Base-by-base conservation (phyloP, 371 early-diverging fungal species). In the Blakeslea trispora region DNA sequence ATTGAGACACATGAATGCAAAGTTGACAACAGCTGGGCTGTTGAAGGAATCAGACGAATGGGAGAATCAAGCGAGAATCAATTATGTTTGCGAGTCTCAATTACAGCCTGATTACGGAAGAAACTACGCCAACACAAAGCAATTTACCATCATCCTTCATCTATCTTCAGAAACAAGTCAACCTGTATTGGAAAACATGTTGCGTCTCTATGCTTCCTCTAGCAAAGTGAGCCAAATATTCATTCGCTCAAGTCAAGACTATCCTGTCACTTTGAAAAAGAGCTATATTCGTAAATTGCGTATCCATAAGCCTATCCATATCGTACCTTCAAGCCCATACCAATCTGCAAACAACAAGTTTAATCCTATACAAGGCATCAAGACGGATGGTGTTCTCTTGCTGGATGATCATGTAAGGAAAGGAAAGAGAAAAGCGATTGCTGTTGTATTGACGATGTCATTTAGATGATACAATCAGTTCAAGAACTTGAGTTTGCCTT, bases 351-450 rank as follows among this genome's bases (percentile, higher is more conserved):
- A 75, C 53, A 61, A 52, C 32, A 42, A 53, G 18, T 69, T 67
- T 47, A 64, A 73, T 50, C 71, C 75, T 17, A 57, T 72, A 24
- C 55, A 59, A 23, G 52, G 52, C 5, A 35, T 74, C 6, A 45
- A 19, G 3, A 72, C 74, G 0, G 35, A 43, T 5, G 47, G 59
- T 15, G 64, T 74, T 0, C 61, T 56, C 50, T 28, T 74, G 11
- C 32, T 42, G n/a, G 72, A 74, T 51, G 63, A 49, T 24, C 63
- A 64, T 54, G 63, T 73, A 66, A 53, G 66, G 19, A 11, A 49
- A 17, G 14, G 47, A 28, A 1, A 28, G 9, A 45, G 21, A 49
- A 22, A 23, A 22, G 14, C 13, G 23, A 40, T 37, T 3, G 14
- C 5, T 51, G 14, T 24, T 28, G 3, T 28, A 5, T 28, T 28